Evolutionary conservation across 2,329 filamentous ascomycete genomes (phyloP).

Genomic region (Colletotrichum sublineola): DNA sequence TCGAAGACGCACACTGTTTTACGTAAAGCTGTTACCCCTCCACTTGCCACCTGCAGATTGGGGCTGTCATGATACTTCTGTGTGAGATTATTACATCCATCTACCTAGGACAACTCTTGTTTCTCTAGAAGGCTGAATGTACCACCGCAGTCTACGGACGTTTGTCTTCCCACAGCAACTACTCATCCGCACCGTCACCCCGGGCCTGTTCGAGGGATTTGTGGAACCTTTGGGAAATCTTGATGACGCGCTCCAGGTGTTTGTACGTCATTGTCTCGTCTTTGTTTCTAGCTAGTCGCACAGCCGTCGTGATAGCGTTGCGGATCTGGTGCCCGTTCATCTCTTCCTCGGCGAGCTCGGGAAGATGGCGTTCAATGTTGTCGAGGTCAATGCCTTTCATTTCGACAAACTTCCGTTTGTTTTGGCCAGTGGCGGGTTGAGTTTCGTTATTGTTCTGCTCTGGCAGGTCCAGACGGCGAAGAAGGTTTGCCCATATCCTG

Average conservation of each 20-base stretch:
- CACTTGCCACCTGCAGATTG: not conserved
- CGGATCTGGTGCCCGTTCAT: constrained; percentile 17
- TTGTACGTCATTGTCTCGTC: not conserved
- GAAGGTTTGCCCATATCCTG: constrained; percentile 37
- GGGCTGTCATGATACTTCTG: too few species aligned
- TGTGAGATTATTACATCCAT: not conserved
- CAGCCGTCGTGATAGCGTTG: constrained; percentile 1
- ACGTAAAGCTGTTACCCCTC: not conserved
- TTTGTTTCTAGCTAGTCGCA: not conserved
- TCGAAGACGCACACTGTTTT: too few species aligned
- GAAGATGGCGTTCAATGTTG: not conserved
- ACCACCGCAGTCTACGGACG: not conserved
- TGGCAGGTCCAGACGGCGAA: not conserved
- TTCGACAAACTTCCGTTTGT: not conserved
- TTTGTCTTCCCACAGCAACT: not conserved
- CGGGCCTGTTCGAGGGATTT: constrained; percentile 18
- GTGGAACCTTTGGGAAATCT: not conserved
- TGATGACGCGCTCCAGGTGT: not conserved
- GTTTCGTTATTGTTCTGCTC: not conserved
- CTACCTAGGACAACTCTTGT: too few species aligned
- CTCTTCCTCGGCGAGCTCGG: not conserved
- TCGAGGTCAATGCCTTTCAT: not conserved
- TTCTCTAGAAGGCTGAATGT: too few species aligned
- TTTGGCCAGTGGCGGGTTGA: not conserved
- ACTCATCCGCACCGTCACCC: not conserved